Base-by-base conservation (phyloP, 148 eudicot genomes). In the Tetragonia tetragonoides region DNA sequence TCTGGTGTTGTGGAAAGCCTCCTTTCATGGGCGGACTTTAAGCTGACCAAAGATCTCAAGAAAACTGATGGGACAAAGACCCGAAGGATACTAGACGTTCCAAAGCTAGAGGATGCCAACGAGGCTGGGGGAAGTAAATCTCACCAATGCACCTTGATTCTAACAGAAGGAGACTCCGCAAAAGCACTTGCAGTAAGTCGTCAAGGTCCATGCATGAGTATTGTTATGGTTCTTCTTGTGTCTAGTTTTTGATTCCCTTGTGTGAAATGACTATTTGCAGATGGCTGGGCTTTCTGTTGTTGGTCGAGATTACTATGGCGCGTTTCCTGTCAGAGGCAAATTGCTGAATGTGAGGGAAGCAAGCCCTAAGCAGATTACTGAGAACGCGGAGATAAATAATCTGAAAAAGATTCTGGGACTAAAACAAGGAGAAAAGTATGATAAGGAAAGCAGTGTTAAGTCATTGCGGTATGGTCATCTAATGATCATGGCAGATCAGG, bases 401-500 rank as follows among this genome's bases (percentile, higher is more conserved):
- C 84, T 95, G 53, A 95, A 95, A 85, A 82, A 90, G 85, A 95
- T 95, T 77, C 80, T 95, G 14, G 99, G 99, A 28, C 92, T 95
- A 64, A 90, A 95, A 84, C 97, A 91, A 24, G 97, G 89, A 0
- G 89, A 90, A 82, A 80, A 68, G 46, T 95, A 95, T 86, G 91
- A 90, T 37, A 83, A 81, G 72, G 76, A 75, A 7, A 64, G 71
- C 78, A 83, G 85, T 80, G 83, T 85, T 34, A 89, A 87, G 81
- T 77, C 86, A 40, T 83, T 95, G 75, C 89, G 97, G 80, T 95
- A 95, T 85, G 99, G 99, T 40, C 97, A 95, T 80, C 77, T 95
- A 67, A 95, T 95, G 99, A 93, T 95, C 10, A 95, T 95, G 99
- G 85, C 99, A 61, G 99, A 95, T 93, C 99, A 95, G 99, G 99